Base-by-base conservation (phyloP, 2,329 filamentous ascomycete genomes). In the Cladosporium sp. region DNA sequence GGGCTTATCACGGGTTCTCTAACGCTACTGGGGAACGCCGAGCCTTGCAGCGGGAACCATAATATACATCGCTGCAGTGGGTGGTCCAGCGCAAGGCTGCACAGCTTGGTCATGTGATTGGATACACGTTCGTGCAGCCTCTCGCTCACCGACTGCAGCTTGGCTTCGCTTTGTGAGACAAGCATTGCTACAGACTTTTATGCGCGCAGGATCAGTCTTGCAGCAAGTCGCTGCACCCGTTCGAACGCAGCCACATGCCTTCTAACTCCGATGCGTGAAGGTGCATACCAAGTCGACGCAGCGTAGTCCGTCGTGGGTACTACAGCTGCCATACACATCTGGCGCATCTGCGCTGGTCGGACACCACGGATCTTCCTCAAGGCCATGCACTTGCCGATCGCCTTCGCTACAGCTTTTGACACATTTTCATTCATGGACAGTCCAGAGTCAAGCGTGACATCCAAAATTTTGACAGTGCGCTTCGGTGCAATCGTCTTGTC, bases 61-160 rank as follows among this genome's bases (percentile, higher is more conserved):
- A 36, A 48, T 59, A 59, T 59, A 5, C 57, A 59, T 25, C 57
- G 34, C 34, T 59, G 36, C 13, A 59, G 30, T 26, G 58, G 58
- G n/a, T 60, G 58, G 13, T 60, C 58, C 39, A 18, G 39, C 39
- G 58, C 58, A 48, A 60, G 58, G 58, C 58, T 39, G 23, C 58
- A 60, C 39, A 60, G 46, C 58, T 49, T 60, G 16, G 28, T 60
- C 7, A 60, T 21, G 25, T 60, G 39, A 16, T 49, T 32, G 25
- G 39, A 49, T 5, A 48, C 36, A 0, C 36, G 36, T 14, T 49
- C 23, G 39, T 48, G 25, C 2, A 48, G 39, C 13, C 25, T 60
- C 14, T 48, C 23, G 23, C 58, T 48, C 14, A 49, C 58, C 23
- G 36, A 30, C 23, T 60, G 25, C 25, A 49, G 43, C 39, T 23